These are phyloP conservation scores for Penicillium desertorum DNA, from an alignment of 495 filamentous ascomycete species.

Conservation along the genomic window DNA sequence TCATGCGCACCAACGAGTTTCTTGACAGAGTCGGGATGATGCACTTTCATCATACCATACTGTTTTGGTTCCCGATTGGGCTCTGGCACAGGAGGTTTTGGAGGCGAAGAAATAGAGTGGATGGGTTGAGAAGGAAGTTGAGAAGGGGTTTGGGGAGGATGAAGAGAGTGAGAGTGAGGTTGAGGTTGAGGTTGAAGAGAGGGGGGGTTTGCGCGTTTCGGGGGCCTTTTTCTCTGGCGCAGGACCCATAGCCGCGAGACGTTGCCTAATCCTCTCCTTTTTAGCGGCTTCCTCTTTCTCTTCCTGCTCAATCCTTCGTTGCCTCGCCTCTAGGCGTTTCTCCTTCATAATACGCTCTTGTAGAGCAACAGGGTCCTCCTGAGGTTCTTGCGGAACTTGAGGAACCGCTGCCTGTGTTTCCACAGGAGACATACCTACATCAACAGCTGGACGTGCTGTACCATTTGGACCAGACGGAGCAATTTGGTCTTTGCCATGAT, in stretches of 20 bases:
- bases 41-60: conserved; percentile 61
- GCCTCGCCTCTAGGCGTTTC: conserved; percentile 70
- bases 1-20: conserved; percentile 42
- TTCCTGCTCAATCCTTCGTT: conserved; percentile 78
- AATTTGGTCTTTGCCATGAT: conserved; percentile 28
- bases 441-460: conserved; percentile 51
- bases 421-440: conserved; percentile 45
- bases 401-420: conserved; percentile 26
- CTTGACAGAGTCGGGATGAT: conserved; percentile 51
- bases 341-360: conserved; percentile 89
- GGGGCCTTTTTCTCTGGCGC: conserved; percentile 52
- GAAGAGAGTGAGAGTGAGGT: not conserved
- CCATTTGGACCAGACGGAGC: conserved; percentile 37
- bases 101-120: conserved; percentile 41
- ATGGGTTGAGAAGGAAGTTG: conserved; percentile 19
- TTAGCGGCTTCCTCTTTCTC: conserved; percentile 74
- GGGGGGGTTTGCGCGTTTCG: conserved; percentile 34
- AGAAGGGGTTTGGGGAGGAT: conserved; percentile 8
- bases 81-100: conserved; percentile 54
- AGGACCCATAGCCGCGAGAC: conserved; percentile 75
- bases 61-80: conserved; percentile 54
- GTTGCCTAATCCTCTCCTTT: conserved; percentile 78
- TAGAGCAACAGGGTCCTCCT: conserved; percentile 60
- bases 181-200: conserved; percentile 14
- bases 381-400: conserved; percentile 33